phyloP scores from a whole-genome alignment of 176 grass and related monocot species.

The Themeda triandra region DNA sequence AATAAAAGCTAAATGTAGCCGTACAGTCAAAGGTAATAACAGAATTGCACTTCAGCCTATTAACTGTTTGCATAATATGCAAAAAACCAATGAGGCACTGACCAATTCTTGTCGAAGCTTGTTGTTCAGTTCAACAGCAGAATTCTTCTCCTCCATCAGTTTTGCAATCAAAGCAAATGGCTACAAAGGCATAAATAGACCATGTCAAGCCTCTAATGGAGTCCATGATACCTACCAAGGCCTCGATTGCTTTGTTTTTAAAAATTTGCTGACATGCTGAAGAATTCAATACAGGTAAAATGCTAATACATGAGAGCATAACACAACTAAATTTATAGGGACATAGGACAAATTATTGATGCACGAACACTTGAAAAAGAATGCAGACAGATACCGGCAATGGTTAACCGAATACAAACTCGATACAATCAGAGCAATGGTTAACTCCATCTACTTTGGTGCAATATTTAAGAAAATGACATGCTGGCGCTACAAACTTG shows the following conservation, averaged over 20 bases:
- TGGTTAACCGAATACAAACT: too few species aligned
- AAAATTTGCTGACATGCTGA: background rate
- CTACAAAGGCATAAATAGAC: slow-evolving; percentile 32
- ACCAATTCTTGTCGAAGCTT: slow-evolving; percentile 82
- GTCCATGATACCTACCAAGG: background rate
- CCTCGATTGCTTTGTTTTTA: background rate
- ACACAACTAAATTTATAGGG: background rate
- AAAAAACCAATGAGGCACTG: slow-evolving; percentile 21
- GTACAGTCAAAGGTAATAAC: background rate
- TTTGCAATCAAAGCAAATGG: slow-evolving; percentile 53
- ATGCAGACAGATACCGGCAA: background rate
- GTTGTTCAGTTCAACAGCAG: slow-evolving; percentile 61
- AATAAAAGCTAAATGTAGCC: background rate
- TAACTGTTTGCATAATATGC: slow-evolving; percentile 22
- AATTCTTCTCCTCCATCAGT: slow-evolving; percentile 69
- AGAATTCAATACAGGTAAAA: background rate
- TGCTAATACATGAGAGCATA: background rate
- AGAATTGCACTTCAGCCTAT: background rate
- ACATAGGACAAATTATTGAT: background rate
- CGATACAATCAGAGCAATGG: background rate
- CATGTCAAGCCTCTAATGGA: slow-evolving; percentile 3
- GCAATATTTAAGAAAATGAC: background rate
- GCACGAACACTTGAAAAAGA: background rate
- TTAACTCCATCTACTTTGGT: background rate
- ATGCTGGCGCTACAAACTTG: background rate